These are phyloP conservation scores for Moesziomyces antarcticus DNA, from an alignment of 1,284 basidiomycete species.

Conservation along the genomic window DNA sequence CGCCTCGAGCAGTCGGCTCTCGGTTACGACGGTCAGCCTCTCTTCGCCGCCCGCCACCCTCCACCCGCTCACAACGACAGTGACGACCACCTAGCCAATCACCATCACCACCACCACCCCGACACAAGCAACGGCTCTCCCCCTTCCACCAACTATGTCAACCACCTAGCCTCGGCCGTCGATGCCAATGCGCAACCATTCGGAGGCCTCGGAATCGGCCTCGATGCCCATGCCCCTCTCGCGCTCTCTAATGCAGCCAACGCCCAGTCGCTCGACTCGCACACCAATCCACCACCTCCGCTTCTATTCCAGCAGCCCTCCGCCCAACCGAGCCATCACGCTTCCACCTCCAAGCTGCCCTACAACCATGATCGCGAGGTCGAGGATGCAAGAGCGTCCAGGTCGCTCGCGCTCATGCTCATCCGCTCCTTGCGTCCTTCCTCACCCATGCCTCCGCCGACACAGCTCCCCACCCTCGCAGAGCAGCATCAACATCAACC, in stretches of 20 bases:
- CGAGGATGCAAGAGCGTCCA: slow-evolving; percentile 41
- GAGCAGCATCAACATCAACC: slow-evolving; percentile 2
- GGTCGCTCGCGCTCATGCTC: slow-evolving; percentile 37
- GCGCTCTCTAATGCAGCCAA: slow-evolving; percentile 4
- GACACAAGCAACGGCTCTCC: slow-evolving; percentile 38
- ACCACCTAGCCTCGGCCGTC: slow-evolving; percentile 19
- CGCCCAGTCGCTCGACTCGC: slow-evolving; percentile 2
- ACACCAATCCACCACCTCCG: not conserved
- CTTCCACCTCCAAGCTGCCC: not conserved
- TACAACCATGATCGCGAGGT: slow-evolving; percentile 19
- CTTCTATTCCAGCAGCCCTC: not conserved
- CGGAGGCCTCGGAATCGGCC: slow-evolving; percentile 45
- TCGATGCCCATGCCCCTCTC: slow-evolving; percentile 34
- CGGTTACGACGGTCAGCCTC: slow-evolving; percentile 35
- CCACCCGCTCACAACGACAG: slow-evolving; percentile 2
- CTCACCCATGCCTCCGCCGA: slow-evolving; percentile 31
- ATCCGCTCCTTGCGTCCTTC: slow-evolving; percentile 36
- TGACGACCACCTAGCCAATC: slow-evolving; percentile 16
- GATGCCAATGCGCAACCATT: slow-evolving; percentile 12
- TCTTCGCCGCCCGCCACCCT: slow-evolving; percentile 24
- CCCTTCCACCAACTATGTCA: slow-evolving; percentile 47
- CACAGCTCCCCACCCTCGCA: slow-evolving; percentile 26
- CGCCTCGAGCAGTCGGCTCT: slow-evolving; percentile 44
- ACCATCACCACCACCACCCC: slow-evolving; percentile 14
- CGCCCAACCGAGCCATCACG: not conserved